A percentile compares a stretch with the other conserved stretches of the same genome.
Evolutionary conservation across 1,139 yeast species (phyloP).

Genomic region (Geotrichum europaeum): DNA sequence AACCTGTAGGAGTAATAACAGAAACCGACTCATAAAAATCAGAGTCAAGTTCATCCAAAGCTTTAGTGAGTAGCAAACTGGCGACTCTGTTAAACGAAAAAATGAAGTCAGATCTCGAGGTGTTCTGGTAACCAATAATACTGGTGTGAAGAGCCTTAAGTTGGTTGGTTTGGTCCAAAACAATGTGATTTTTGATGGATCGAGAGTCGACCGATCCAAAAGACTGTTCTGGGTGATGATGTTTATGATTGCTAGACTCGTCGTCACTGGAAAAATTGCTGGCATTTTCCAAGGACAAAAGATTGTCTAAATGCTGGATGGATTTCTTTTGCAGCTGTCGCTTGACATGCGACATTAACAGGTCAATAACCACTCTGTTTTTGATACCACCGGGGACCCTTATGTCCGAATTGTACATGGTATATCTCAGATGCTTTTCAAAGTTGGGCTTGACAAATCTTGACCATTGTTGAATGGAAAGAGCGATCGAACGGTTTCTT

Average conservation of each 20-base stretch:
- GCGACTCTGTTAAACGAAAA: constrained; percentile 82
- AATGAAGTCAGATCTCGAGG: constrained; percentile 69
- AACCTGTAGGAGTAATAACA: constrained; percentile 45
- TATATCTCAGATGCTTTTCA: constrained; percentile 65
- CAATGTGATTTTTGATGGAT: constrained; percentile 21
- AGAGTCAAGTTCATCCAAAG: constrained; percentile 46
- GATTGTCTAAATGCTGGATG: constrained; percentile 53
- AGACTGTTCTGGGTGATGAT: background rate
- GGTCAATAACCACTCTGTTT: constrained; percentile 68
- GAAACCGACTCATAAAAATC: constrained; percentile 24
- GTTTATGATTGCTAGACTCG: background rate
- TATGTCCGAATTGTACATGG: constrained; percentile 76
- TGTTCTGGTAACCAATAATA: constrained; percentile 41
- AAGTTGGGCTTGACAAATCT: constrained; percentile 89
- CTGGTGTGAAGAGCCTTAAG: constrained; percentile 67
- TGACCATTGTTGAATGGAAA: constrained; percentile 87
- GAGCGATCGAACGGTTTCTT: constrained; percentile 76
- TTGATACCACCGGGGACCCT: constrained; percentile 87
- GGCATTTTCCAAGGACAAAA: constrained; percentile 49
- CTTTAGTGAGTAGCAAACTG: constrained; percentile 57
- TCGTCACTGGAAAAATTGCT: background rate
- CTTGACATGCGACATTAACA: constrained; percentile 73
- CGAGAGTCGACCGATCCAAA: background rate
- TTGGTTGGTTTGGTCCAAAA: constrained; percentile 61
- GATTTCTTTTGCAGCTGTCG: constrained; percentile 66